Percentiles rank a stretch among this genome's conserved stretches.
phyloP scores from a whole-genome alignment of 2,329 filamentous ascomycete genomes.

The Sporothrix dimorphospora region DNA sequence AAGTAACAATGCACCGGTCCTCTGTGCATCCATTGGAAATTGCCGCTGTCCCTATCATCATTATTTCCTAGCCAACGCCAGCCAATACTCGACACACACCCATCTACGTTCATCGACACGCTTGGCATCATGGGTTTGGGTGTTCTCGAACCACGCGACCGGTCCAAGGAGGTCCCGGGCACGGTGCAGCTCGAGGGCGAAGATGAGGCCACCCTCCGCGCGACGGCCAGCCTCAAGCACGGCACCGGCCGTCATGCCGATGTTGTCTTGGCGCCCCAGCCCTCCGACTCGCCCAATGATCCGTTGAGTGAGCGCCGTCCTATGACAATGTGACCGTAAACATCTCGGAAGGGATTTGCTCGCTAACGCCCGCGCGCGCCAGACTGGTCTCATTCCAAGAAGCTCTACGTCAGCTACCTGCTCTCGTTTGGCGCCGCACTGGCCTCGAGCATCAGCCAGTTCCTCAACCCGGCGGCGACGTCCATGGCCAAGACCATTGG shows the following conservation, averaged over 20 bases:
- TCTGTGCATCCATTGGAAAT: background rate
- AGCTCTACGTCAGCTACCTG: slow-evolving; percentile 45
- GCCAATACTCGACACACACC: background rate
- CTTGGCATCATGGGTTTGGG: background rate
- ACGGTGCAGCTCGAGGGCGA: slow-evolving; percentile 22
- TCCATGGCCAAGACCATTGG: slow-evolving; percentile 36
- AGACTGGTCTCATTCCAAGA: slow-evolving; percentile 37
- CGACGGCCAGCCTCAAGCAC: slow-evolving; percentile 21
- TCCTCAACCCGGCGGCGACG: slow-evolving; percentile 44
- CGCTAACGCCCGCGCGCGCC: background rate
- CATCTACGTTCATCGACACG: too few species aligned
- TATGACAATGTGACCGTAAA: too few species aligned
- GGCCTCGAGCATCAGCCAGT: slow-evolving; percentile 34
- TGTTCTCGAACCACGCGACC: slow-evolving; percentile 14
- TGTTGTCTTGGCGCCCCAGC: slow-evolving; percentile 21
- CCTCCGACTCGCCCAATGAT: slow-evolving; percentile 21
- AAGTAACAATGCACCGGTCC: background rate
- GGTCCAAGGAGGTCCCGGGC: slow-evolving; percentile 7
- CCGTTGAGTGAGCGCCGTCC: too few species aligned
- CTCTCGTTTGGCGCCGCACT: slow-evolving; percentile 44
- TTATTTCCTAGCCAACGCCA: background rate
- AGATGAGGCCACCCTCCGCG: slow-evolving; percentile 1
- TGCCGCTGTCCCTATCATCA: background rate
- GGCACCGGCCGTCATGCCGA: slow-evolving; percentile 11
- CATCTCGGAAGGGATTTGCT: too few species aligned